Evolutionary conservation across 441 rosid species (phyloP), one percentile per base, ranked within the genome.

Genomic region (Adansonia madagascariensis): DNA sequence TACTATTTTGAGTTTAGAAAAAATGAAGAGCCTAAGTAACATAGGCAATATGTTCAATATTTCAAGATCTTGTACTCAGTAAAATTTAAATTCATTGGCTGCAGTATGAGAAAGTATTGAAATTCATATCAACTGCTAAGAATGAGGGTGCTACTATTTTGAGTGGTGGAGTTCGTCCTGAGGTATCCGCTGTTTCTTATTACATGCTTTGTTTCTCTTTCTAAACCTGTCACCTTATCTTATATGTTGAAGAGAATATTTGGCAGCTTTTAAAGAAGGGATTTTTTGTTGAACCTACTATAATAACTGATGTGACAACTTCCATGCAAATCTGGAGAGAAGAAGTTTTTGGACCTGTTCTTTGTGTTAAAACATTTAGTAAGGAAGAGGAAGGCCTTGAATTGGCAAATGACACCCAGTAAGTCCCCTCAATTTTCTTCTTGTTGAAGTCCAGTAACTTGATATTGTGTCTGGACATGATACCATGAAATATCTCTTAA

Each of bases 271-370:
- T 92, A 17, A 87, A 85, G 56, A 93, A 87, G 80, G 98, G 98
- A 62, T 94, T 84, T 85, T 96, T 89, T 79, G 64, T 96, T 59
- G 95, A 92, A 80, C 98, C 99, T 81, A 87, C 97, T 27, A 83
- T 96, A 74, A 83, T 96, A 27, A 87, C 91, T 62, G 89, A 92
- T 82, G 93, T 96, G 74, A 87, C 88, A 52, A 89, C 91, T 75
- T 91, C 96, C 79, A 94, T 94, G 99, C 89, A 96, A 88, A 94
- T 96, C 71, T 96, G 99, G 99, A 94, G 93, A 79, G 99, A 96
- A 78, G 99, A 96, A 87, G 98, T 94, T 64, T 96, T 96, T 85
- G 99, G 98, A 77, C 98, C 99, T 75, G 97, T 94, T 79, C 85
- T 96, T 1, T 92, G 98, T 80, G 91, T 91, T 46, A 94, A 91